Evolutionary conservation across 192 early-diverging fungal species (phyloP).

Genomic region (Coemansia sp.): DNA sequence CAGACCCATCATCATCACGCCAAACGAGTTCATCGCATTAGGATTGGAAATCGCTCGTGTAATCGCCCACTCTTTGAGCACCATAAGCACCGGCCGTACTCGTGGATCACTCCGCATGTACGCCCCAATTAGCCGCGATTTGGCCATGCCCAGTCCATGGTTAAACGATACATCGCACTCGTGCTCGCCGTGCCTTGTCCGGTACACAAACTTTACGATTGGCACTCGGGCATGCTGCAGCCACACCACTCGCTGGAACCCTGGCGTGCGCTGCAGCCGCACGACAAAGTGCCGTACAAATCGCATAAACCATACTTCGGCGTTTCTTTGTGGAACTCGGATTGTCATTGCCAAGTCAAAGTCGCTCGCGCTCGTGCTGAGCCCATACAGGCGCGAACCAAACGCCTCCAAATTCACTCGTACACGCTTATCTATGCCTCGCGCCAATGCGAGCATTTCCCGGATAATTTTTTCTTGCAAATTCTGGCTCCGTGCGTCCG

Average conservation of each 20-base stretch:
- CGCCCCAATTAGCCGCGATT: constrained; percentile 15
- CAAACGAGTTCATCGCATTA: constrained; percentile 40
- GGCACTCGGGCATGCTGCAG: constrained; percentile 30
- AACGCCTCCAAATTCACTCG: not conserved
- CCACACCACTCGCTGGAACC: constrained; percentile 14
- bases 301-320: not conserved
- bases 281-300: not conserved
- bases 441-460: not conserved
- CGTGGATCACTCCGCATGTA: constrained; percentile 30
- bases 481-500: not conserved
- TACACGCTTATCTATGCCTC: not conserved
- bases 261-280: not conserved
- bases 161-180: constrained; percentile 41
- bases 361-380: constrained; percentile 21
- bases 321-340: not conserved
- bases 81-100: constrained; percentile 20
- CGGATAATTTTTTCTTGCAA: not conserved
- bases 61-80: constrained; percentile 36
- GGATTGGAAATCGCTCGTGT: constrained; percentile 11
- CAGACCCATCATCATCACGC: constrained; percentile 40
- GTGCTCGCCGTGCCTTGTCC: not conserved
- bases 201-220: constrained; percentile 40
- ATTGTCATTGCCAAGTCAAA: constrained; percentile 18
- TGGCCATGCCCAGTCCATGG: constrained; percentile 16
- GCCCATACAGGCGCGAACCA: constrained; percentile 28